Evolutionary conservation across 345 rosid genomes (phyloP), one percentile per base, ranked within the genome.

Genomic region (Citrus medica): DNA sequence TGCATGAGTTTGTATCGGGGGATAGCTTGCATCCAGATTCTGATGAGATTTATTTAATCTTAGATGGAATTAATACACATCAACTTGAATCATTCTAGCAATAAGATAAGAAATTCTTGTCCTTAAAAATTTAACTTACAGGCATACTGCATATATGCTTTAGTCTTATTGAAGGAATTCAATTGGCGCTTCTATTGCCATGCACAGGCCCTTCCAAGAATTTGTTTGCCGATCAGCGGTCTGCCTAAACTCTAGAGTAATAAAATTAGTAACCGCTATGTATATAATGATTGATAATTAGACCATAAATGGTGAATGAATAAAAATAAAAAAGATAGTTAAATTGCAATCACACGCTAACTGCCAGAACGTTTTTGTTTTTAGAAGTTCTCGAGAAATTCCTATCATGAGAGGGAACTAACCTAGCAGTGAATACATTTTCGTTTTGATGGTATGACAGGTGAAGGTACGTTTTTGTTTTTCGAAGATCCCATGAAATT

Each of bases 1-100:
- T 71, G 33, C 82, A 79, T 73, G 87, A 77, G 74, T 83, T 89
- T 81, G 81, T 81, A 30, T 81, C 88, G 62, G 79, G 87, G 7
- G 84, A 84, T 61, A 69, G 42, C 58, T 38, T 77, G 67, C 87
- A 85, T 73, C 84, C 88, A 24, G 69, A 82, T 73, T 83, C 80
- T 30, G 81, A 83, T 42, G 82, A 79, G 22, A 86, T 85, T 37
- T 79, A 82, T 71, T 38, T 67, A 14, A 63, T 83, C 75, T 69
- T 87, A n/a, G 73, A 84, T 79, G 84, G 79, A 71, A 80, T 89
- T 2, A 69, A 69, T 27, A 80, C 82, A 38, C 88, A 87, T 60
- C 79, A 76, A 66, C 35, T 33, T 7, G 64, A 80, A 75, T 37
- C 69, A 56, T 62, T 59, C 68, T 77, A 9, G 62, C 74, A 71